Evolutionary conservation across 441 rosid genomes (phyloP).

Genomic region (Populus trichocarpa): DNA sequence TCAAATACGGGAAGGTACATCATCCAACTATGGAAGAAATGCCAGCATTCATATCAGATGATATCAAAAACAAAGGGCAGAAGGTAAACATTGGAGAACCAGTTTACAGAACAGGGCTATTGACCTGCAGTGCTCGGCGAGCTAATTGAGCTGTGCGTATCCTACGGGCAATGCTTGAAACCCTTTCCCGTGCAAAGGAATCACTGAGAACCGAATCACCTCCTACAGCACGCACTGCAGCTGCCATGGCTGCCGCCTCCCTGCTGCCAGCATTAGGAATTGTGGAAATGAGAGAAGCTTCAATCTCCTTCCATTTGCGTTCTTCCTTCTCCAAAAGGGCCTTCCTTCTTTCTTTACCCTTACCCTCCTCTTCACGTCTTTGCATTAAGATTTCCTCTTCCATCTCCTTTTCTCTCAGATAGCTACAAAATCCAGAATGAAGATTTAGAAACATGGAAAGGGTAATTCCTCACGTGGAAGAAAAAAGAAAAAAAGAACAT

Average conservation of each 20-base stretch:
- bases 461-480: slow-evolving; percentile 5
- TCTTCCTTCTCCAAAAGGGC: slow-evolving; percentile 99
- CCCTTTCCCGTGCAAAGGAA: too few relatives aligned
- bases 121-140: slow-evolving; percentile 93
- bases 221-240: slow-evolving; percentile 99
- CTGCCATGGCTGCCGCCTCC: slow-evolving; percentile 99
- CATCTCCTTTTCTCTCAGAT: slow-evolving; percentile 99
- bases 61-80: not conserved
- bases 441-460: slow-evolving; percentile 12
- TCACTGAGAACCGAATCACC: slow-evolving; percentile 99
- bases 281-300: slow-evolving; percentile 98
- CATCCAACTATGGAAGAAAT: not conserved
- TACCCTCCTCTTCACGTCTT: slow-evolving; percentile 99
- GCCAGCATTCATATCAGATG: not conserved
- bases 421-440: slow-evolving; percentile 39
- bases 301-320: slow-evolving; percentile 99
- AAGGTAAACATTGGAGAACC: not conserved
- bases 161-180: slow-evolving; percentile 96
- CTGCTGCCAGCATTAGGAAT: slow-evolving; percentile 99
- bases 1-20: not conserved
- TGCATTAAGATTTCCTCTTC: slow-evolving; percentile 99
- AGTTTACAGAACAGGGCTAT: not conserved
- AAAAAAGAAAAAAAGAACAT: slow-evolving; percentile 14
- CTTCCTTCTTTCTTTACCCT: slow-evolving; percentile 99
- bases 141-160: slow-evolving; percentile 88